Evolutionary conservation across 106 monocot genomes (phyloP), one percentile per base, ranked within the genome.

Genomic region (Chionographis japonica): DNA sequence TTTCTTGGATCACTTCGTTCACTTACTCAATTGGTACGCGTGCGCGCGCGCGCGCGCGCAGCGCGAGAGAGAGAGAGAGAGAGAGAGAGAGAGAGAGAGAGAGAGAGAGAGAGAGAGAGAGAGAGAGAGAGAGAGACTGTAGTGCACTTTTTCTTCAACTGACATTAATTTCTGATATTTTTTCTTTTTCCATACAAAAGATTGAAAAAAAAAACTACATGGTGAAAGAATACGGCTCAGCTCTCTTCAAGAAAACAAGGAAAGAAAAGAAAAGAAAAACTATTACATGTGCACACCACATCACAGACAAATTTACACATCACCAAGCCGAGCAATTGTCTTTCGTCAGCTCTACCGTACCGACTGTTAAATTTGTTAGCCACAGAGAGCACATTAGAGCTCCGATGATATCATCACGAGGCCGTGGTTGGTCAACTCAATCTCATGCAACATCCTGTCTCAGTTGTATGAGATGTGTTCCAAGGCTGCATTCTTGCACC

Each of bases 401-500:
- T n/a, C n/a, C n/a, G n/a, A n/a, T n/a, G n/a, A n/a, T n/a, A n/a
- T n/a, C n/a, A n/a, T n/a, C n/a, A n/a, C n/a, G n/a, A 58, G 20
- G 65, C 40, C 60, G 27, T 58, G 49, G 39, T 2, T 11, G 50
- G 19, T 18, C 40, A 38, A 61, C 41, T 55, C 58, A 50, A 59
- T 37, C 43, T 43, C 8, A 38, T 12, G 58, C 20, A 46, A 52
- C 63, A 67, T 83, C 69, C 19, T 77, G 73, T 38, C 72, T 72
- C 46, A 75, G 64, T 62, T 88, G 88, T 50, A 88, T 58, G 50
- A 85, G 68, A 75, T 88, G 84, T 3, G 81, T 76, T 46, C 76
- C 69, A 19, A 88, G 66, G 68, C 84, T 88, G 51, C 71, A 81
- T 54, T 88, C 81, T 37, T 81, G 75, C 39, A 76, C 81, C 81